Conservation (phyloP, 192 early-diverging fungal species). For the Coemansia guatemalensis region DNA sequence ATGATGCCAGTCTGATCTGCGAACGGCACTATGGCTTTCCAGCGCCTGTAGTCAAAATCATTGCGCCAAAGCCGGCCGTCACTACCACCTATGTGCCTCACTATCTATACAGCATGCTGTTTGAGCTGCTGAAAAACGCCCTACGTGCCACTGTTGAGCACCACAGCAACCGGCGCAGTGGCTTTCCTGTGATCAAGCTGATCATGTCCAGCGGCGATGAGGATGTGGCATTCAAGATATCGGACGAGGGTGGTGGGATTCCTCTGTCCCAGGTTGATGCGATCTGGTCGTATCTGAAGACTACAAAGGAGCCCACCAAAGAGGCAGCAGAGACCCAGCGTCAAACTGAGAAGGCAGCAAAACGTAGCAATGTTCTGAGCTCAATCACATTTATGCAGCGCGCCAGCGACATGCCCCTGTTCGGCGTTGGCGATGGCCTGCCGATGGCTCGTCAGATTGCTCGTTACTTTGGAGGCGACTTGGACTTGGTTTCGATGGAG, state of each 20-base stretch:
- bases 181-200: conserved; percentile 56
- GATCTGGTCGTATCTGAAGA: conserved; percentile 58
- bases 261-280: conserved; percentile 57
- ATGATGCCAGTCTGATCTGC: conserved; percentile 48
- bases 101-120: conserved; percentile 59
- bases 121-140: conserved; percentile 61
- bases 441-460: conserved; percentile 59
- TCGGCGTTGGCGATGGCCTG: conserved; percentile 45
- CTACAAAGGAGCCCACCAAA: conserved; percentile 20
- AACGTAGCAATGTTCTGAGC: conserved; percentile 22
- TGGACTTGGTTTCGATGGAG: conserved; percentile 66
- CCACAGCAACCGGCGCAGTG: conserved; percentile 23
- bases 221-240: conserved; percentile 64
- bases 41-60: conserved; percentile 51
- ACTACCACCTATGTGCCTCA: conserved; percentile 60
- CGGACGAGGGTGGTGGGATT: conserved; percentile 66
- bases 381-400: conserved; percentile 40
- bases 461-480: conserved; percentile 65
- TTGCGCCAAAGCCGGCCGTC: conserved; percentile 49
- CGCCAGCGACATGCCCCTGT: conserved; percentile 36
- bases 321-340: neutral
- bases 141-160: conserved; percentile 56
- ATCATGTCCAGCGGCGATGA: conserved; percentile 59
- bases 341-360: conserved; percentile 12
- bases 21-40: conserved; percentile 53